Evolutionary conservation across 2,329 filamentous ascomycete species (phyloP).

Genomic region (Lecanosticta acicola): DNA sequence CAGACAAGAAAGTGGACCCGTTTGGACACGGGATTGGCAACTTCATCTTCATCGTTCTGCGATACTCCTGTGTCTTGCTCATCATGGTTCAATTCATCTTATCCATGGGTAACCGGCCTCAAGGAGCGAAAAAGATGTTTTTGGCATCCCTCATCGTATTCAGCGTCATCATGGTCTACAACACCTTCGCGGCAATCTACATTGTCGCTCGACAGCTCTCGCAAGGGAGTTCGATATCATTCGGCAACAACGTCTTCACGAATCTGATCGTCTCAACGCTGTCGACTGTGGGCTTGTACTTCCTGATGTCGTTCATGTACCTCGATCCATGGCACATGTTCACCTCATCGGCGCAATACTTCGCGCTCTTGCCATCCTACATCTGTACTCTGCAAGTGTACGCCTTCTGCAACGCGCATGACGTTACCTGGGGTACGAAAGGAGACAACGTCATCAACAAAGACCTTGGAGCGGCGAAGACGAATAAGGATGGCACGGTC

Average conservation of each 20-base stretch:
- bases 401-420: slow-evolving; percentile 98
- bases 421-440: slow-evolving; percentile 98
- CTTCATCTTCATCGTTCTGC: slow-evolving; percentile 78
- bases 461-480: slow-evolving; percentile 78
- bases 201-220: slow-evolving; percentile 78
- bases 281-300: slow-evolving; percentile 88
- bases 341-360: slow-evolving; percentile 86
- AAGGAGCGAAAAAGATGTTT: slow-evolving; percentile 90
- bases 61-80: slow-evolving; percentile 78
- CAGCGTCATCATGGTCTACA: slow-evolving; percentile 91
- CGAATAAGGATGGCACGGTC: slow-evolving; percentile 65
- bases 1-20: slow-evolving; percentile 73
- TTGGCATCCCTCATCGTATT: slow-evolving; percentile 84
- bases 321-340: slow-evolving; percentile 99
- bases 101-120: slow-evolving; percentile 90
- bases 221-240: slow-evolving; percentile 39
- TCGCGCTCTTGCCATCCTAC: slow-evolving; percentile 83
- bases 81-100: slow-evolving; percentile 96
- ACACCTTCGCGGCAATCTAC: slow-evolving; percentile 79
- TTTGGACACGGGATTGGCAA: slow-evolving; percentile 83
- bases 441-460: slow-evolving; percentile 93
- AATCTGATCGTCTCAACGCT: slow-evolving; percentile 88
- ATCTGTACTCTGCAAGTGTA: slow-evolving; percentile 98
- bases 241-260: slow-evolving; percentile 88
- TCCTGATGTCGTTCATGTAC: slow-evolving; percentile 93